Base-by-base conservation (phyloP, 352 stramenopile genomes). In the Phytopythium oedochilum region DNA sequence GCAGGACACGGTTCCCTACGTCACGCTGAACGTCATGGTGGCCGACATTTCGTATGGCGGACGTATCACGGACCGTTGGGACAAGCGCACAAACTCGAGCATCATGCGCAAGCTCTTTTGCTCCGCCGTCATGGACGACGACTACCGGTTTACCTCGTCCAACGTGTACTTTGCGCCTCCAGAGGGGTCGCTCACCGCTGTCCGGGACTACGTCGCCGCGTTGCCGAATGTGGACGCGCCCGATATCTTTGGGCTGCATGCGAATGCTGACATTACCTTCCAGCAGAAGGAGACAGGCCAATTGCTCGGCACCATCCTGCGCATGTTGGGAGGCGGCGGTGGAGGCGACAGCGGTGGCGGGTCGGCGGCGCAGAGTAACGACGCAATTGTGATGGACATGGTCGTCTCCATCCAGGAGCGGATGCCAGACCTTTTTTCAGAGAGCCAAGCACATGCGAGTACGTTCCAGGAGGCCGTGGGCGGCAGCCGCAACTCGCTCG, bases 1-100 rank as follows among this genome's bases (percentile, higher is more conserved):
- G 56, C 92, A 98, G 49, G 88, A 96, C 12, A 66, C 74, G 0
- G 85, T 98, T n/a, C 92, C 94, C 35, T 98, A 95, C 57, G 71
- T 97, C 56, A 98, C 93, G 20, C 62, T 98, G 25, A 97, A 98
- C 57, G 89, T 97, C 38, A 97, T 97, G 73, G 89, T 98, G 5
- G 92, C 90, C 8, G 92, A 98, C 57, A 96, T 98, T 38, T 98
- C 90, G 17, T 98, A 98, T 70, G 94, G 94, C 44, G 94, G 94
- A 5, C 77, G 92, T 29, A 97, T 98, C 58, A 98, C 94, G 1
- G 94, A 98, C 64, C 80, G 83, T 10, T 97, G 89, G 94, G 94
- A 98, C 62, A 97, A 98, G 58, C 81, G 88, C 23, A 97, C 92
- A 4, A 98, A 98, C 66, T 91, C 89, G 39, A 97, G 83, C 55